Evolutionary conservation across 108 stramenopile species (phyloP).

Genomic region (Asterionellopsis glacialis): DNA sequence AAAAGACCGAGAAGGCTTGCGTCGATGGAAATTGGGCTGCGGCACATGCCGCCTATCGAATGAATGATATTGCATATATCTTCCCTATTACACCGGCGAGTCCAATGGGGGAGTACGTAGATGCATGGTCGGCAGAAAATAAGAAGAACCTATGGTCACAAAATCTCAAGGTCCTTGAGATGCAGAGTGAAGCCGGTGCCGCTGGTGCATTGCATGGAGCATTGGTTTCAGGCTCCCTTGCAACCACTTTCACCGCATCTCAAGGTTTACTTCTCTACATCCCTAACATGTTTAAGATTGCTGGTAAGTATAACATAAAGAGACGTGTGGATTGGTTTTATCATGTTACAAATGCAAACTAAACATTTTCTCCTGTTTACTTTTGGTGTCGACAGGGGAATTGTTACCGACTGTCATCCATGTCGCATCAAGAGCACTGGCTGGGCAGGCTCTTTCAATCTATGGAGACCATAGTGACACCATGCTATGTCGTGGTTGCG

Average conservation of each 20-base stretch:
- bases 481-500: constrained; percentile 55
- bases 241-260: constrained; percentile 53
- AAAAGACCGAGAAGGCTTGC: constrained; percentile 2
- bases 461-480: constrained; percentile 64
- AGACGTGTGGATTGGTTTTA: not conserved
- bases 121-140: constrained; percentile 45
- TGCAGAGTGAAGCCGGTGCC: constrained; percentile 47
- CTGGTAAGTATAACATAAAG: constrained; percentile 19
- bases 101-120: constrained; percentile 62
- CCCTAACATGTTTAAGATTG: constrained; percentile 64
- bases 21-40: constrained; percentile 40
- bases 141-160: constrained; percentile 58
- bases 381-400: constrained; percentile 18
- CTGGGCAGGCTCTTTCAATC: constrained; percentile 55
- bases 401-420: constrained; percentile 60
- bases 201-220: constrained; percentile 62
- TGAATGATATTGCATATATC: constrained; percentile 59
- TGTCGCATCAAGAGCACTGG: constrained; percentile 52
- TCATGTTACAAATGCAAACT: not conserved
- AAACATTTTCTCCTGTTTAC: not conserved
- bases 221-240: constrained; percentile 45
- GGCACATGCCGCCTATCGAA: constrained; percentile 55
- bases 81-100: constrained; percentile 56
- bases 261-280: constrained; percentile 59
- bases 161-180: constrained; percentile 52